Conservation (phyloP, 2,329 filamentous ascomycete species). For the Mycocentrospora acerina region DNA sequence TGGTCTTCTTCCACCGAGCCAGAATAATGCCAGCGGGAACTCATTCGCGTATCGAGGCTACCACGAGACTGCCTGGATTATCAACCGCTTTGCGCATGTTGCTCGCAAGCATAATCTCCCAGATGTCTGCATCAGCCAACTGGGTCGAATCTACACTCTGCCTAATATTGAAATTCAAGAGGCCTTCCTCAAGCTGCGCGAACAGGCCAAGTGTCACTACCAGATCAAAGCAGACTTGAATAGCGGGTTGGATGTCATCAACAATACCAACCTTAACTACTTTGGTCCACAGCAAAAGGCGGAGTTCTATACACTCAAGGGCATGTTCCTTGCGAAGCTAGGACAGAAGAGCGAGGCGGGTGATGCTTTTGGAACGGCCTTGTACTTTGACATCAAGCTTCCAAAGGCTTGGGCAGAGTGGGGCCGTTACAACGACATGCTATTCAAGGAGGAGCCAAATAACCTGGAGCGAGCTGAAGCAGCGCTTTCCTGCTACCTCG, state of each 20-base stretch:
- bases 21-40: conserved; percentile 76
- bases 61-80: conserved; percentile 99
- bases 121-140: conserved; percentile 94
- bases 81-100: conserved; percentile 97
- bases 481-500: conserved; percentile 92
- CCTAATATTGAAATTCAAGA: conserved; percentile 99
- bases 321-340: conserved; percentile 97
- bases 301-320: conserved; percentile 98
- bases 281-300: conserved; percentile 96
- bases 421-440: conserved; percentile 96
- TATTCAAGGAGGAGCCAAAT: conserved; percentile 86
- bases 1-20: conserved; percentile 74
- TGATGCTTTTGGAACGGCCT: conserved; percentile 87
- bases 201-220: conserved; percentile 98
- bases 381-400: conserved; percentile 93
- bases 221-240: conserved; percentile 91
- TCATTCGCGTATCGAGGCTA: conserved; percentile 97
- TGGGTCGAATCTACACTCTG: conserved; percentile 96
- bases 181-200: conserved; percentile 95
- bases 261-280: conserved; percentile 99
- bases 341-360: conserved; percentile 89
- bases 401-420: conserved; percentile 99
- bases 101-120: conserved; percentile 95
- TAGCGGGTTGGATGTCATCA: conserved; percentile 94
- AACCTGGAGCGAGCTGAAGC: conserved; percentile 85